These are phyloP conservation scores for Lactarius tabidus DNA, from an alignment of 768 basidiomycete species.

Conservation along the genomic window DNA sequence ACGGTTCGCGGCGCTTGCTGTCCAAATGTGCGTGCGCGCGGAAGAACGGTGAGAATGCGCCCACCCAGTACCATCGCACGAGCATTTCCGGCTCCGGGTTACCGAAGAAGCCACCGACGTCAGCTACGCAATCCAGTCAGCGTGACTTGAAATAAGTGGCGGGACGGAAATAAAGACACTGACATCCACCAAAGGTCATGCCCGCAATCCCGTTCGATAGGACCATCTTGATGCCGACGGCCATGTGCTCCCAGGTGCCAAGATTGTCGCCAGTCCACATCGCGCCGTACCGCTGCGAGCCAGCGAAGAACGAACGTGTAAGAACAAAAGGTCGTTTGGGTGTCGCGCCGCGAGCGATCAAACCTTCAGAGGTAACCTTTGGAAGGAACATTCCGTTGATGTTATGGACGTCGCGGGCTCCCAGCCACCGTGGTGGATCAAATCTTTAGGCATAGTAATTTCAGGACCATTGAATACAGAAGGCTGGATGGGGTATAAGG, in stretches of 20 bases:
- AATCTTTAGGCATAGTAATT: conserved; percentile 75
- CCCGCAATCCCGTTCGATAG: conserved; percentile 85
- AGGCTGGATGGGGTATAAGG: conserved; percentile 49
- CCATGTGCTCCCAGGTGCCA: conserved; percentile 97
- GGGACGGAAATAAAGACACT: conserved; percentile 32
- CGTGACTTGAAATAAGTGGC: background rate
- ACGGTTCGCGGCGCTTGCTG: conserved; percentile 96
- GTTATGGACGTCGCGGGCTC: conserved; percentile 96
- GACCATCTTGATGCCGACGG: conserved; percentile 90
- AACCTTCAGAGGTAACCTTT: conserved; percentile 78
- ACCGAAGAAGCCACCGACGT: conserved; percentile 98
- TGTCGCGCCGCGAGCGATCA: conserved; percentile 67
- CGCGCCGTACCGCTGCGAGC: conserved; percentile 92
- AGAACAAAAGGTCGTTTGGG: conserved; percentile 91
- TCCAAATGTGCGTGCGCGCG: conserved; percentile 98
- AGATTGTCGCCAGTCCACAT: conserved; percentile 99
- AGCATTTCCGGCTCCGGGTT: conserved; percentile 95
- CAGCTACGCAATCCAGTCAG: conserved; percentile 51
- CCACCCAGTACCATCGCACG: conserved; percentile 95
- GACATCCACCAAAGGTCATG: conserved; percentile 88
- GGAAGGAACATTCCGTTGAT: conserved; percentile 94
- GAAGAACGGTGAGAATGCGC: conserved; percentile 95
- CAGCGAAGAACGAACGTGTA: conserved; percentile 91
- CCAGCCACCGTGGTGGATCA: conserved; percentile 90
- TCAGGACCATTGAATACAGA: conserved; percentile 98